Conservation (phyloP, 192 early-diverging fungal species). For the Cetraspora pellucida region DNA sequence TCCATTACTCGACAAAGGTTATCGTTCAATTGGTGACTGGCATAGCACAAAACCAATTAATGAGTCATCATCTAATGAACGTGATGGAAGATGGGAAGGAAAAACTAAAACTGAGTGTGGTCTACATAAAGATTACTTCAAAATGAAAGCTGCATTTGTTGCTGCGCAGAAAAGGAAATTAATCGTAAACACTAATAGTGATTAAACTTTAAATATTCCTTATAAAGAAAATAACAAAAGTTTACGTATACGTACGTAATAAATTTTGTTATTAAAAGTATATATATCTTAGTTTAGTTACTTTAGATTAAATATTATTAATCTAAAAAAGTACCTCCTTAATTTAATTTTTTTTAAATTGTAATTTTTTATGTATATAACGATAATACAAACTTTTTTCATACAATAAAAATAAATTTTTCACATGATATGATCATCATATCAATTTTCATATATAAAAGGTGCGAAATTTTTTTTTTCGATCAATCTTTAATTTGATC, state of each 20-base stretch:
- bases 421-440: not conserved
- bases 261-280: no score
- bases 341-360: no score
- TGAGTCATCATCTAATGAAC: constrained; percentile 69
- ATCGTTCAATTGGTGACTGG: constrained; percentile 91
- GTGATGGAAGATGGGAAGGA: constrained; percentile 87
- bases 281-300: no score
- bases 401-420: no score
- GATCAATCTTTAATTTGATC: not conserved
- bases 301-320: no score
- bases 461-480: not conserved
- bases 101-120: constrained; percentile 93
- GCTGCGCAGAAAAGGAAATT: constrained; percentile 48
- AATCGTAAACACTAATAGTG: not conserved
- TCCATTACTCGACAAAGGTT: constrained; percentile 82
- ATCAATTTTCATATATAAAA: not conserved
- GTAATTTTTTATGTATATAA: no score
- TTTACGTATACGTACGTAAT: no score
- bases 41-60: constrained; percentile 81
- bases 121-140: constrained; percentile 95
- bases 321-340: no score
- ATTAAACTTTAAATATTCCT: no score
- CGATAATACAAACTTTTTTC: no score
- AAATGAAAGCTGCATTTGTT: constrained; percentile 80
- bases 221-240: no score